Base-by-base conservation (phyloP, 1,139 yeast genomes). In the Nakaseomyces kungkrabaensis region DNA sequence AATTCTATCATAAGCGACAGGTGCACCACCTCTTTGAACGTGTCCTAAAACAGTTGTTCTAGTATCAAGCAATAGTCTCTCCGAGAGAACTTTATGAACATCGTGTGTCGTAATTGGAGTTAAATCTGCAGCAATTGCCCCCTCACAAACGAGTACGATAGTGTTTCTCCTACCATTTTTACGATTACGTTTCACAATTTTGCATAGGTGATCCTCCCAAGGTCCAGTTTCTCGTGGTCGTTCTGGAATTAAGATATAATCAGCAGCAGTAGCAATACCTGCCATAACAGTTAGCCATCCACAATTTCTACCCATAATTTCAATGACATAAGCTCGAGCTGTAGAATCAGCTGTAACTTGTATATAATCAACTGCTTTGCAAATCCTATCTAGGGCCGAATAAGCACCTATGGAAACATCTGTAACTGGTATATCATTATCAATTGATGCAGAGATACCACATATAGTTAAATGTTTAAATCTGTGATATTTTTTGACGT, bases 221-320 rank as follows among this genome's bases (percentile, higher is more conserved):
- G 54, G 54, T 34, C 54, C 51, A 10, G 51, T 44, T 33, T 53
- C 48, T 37, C 57, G 59, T 34, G 61, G 61, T 40, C 51, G 52
- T 70, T 92, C 98, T 31, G 98, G 98, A 59, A 92, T 85, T 62
- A 92, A 82, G 51, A 90, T 83, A 65, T 80, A 90, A 70, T 92
- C 98, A 9, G 98, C 97, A 56, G 96, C 87, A 36, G 96, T 86
- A 34, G 97, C 87, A 57, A 90, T 79, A 60, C 97, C 97, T 17
- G 97, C 90, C 94, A 89, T 85, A 58, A 92, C 76, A 1, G 95
- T 97, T 60, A 92, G 77, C 98, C 98, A 92, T 54, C 98, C 98
- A 74, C 98, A 92, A 70, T 92, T 96, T 67, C 98, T 82, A 52
- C 98, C 98, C 98, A 92, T 92, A 47, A 92, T 98, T 70, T 92